phyloP scores from a whole-genome alignment of 495 filamentous ascomycete species.

The Chaetomium tenue region DNA sequence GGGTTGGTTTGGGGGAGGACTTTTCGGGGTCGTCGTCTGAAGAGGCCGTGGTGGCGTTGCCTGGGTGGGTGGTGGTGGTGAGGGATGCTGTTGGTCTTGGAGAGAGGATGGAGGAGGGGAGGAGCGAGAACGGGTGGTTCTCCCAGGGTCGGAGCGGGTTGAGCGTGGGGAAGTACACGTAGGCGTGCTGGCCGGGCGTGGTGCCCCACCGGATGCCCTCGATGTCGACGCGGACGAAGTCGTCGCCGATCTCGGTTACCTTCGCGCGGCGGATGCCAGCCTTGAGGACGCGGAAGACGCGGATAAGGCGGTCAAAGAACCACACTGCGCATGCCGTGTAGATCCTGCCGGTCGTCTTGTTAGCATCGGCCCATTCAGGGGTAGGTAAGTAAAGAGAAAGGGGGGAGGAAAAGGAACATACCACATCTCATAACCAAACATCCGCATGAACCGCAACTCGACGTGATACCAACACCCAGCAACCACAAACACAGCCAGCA shows the following conservation, averaged over 20 bases:
- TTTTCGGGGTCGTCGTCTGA: constrained; percentile 1
- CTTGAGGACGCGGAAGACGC: background rate
- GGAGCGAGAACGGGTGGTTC: constrained; percentile 10
- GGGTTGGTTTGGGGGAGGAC: background rate
- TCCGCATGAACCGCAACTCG: constrained; percentile 10
- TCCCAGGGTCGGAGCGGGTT: constrained; percentile 6
- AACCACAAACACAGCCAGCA: constrained; percentile 40
- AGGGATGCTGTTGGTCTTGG: background rate
- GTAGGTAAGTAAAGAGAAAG: background rate
- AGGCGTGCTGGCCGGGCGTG: constrained; percentile 6
- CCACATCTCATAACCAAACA: constrained; percentile 3
- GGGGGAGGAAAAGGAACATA: background rate
- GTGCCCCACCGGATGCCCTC: background rate
- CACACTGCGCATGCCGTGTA: constrained; percentile 3
- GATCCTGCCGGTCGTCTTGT: background rate
- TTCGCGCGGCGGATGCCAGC: background rate
- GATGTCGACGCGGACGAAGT: constrained; percentile 10
- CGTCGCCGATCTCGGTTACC: constrained; percentile 5
- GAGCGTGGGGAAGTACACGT: constrained; percentile 5
- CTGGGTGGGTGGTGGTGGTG: background rate
- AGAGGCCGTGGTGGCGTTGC: background rate
- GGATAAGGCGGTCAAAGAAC: constrained; percentile 1
- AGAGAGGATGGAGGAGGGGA: background rate
- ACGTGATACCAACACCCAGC: constrained; percentile 49
- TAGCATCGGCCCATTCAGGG: background rate